These are phyloP conservation scores for Populus euphratica DNA, from an alignment of 345 rosid genomes.

Conservation along the genomic window DNA sequence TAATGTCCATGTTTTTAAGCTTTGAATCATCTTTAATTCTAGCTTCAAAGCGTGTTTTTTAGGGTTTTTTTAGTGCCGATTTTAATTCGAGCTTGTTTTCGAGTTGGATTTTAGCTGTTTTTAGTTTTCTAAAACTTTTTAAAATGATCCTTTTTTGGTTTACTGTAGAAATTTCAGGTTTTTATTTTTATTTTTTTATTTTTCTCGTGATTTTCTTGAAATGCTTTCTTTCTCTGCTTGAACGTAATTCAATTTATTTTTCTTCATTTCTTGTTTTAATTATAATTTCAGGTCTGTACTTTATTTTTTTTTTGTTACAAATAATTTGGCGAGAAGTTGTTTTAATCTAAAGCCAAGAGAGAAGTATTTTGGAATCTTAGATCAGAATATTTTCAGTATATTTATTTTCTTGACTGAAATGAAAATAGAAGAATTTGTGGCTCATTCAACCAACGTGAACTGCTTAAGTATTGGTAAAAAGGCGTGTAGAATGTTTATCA, in stretches of 20 bases:
- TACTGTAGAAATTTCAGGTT: slow-evolving; percentile 10
- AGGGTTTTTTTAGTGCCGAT: not conserved
- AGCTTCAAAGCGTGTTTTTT: slow-evolving; percentile 11
- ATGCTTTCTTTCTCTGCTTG: not conserved
- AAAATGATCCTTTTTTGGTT: not conserved
- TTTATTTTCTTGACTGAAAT: slow-evolving; percentile 45
- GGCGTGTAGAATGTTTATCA: slow-evolving; percentile 63
- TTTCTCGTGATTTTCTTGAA: not conserved
- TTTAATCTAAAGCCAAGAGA: not conserved
- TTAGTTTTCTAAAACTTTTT: not conserved
- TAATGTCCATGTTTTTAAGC: not conserved
- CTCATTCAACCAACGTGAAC: slow-evolving; percentile 79
- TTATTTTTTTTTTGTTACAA: no score
- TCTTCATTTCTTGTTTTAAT: not conserved
- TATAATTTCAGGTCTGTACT: not conserved
- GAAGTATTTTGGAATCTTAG: not conserved
- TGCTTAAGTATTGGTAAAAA: slow-evolving; percentile 81
- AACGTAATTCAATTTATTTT: not conserved
- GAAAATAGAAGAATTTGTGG: slow-evolving; percentile 86
- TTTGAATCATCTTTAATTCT: not conserved
- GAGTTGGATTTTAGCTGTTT: not conserved
- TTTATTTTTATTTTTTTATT: slow-evolving; percentile 1
- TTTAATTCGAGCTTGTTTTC: not conserved
- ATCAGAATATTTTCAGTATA: not conserved
- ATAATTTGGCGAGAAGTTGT: not conserved